phyloP scores from a whole-genome alignment of 2,329 filamentous ascomycete genomes.

The Calonectria crousiana region DNA sequence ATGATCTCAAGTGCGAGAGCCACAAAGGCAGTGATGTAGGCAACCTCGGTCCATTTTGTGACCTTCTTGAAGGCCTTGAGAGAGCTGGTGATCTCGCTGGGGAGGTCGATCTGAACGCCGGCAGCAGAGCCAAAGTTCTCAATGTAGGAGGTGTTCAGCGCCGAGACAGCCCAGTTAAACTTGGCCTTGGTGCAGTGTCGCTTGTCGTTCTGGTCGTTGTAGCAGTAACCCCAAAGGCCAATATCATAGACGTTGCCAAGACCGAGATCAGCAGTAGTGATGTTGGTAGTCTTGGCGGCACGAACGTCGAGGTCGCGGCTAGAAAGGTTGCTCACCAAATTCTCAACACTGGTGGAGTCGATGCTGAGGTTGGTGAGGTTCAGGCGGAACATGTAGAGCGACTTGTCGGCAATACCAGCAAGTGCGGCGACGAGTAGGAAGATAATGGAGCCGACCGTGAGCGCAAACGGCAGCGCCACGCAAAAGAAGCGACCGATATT shows the following conservation, averaged over 20 bases:
- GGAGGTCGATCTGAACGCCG: constrained; percentile 72
- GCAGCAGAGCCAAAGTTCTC: constrained; percentile 63
- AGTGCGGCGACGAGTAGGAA: constrained; percentile 72
- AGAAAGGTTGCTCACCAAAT: constrained; percentile 49
- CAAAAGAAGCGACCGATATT: constrained; percentile 84
- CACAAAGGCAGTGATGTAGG: constrained; percentile 80
- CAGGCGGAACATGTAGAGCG: constrained; percentile 70
- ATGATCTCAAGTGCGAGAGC: constrained; percentile 79
- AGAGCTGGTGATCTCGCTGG: constrained; percentile 73
- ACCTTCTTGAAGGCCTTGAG: constrained; percentile 81
- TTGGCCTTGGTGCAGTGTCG: constrained; percentile 77
- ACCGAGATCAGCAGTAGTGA: constrained; percentile 69
- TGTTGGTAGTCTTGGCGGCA: constrained; percentile 55
- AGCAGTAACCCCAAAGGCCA: constrained; percentile 90
- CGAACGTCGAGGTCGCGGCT: constrained; percentile 34
- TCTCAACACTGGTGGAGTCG: constrained; percentile 49
- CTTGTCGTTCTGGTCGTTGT: constrained; percentile 64
- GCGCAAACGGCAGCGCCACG: constrained; percentile 86
- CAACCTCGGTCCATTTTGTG: constrained; percentile 85
- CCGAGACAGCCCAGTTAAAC: constrained; percentile 82
- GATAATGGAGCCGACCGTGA: constrained; percentile 83
- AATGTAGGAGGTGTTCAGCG: constrained; percentile 72
- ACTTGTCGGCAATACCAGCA: constrained; percentile 67
- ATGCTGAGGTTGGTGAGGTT: constrained; percentile 70
- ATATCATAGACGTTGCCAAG: constrained; percentile 85